These are phyloP conservation scores for Oryza punctata DNA, from an alignment of 176 grass and related monocot species.

Conservation along the genomic window DNA sequence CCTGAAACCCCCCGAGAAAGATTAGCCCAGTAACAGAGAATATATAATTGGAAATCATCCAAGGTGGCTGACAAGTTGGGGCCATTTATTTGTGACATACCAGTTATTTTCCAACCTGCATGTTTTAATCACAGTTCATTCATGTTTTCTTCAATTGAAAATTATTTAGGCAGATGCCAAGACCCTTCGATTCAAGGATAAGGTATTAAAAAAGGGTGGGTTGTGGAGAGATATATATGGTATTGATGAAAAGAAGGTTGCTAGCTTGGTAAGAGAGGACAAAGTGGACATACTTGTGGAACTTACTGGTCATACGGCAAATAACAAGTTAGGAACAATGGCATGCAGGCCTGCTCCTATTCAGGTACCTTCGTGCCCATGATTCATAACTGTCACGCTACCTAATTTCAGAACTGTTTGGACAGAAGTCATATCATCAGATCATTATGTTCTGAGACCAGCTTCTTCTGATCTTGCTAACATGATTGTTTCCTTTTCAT, in stretches of 20 bases:
- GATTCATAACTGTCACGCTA: conserved; percentile 17
- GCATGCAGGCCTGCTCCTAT: conserved; percentile 90
- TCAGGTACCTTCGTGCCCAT: conserved; percentile 58
- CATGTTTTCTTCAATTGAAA: conserved; percentile 30
- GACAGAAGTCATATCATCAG: conserved; percentile 22
- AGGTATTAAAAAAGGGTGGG: conserved; percentile 89
- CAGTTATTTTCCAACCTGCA: not conserved
- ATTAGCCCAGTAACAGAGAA: not conserved
- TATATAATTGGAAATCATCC: conserved; percentile 8
- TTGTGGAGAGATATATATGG: conserved; percentile 98
- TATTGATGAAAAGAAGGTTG: conserved; percentile 88
- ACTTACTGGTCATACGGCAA: conserved; percentile 96
- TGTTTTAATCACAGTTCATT: conserved; percentile 30
- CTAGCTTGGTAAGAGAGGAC: conserved; percentile 90
- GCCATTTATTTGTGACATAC: no score
- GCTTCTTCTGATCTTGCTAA: not conserved
- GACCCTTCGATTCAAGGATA: conserved; percentile 94
- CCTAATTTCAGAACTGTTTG: conserved; percentile 26
- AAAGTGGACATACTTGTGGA: conserved; percentile 99
- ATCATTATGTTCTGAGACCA: not conserved
- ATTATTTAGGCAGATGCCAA: conserved; percentile 97
- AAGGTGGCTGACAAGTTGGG: conserved; percentile 4
- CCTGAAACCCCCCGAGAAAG: not conserved
- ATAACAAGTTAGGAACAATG: conserved; percentile 96
- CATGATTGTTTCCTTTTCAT: not conserved